Percentiles rank a stretch among this genome's conserved stretches.
These are phyloP conservation scores for Trichosporon sp. DNA, from an alignment of 1,284 basidiomycete genomes.

Conservation along the genomic window DNA sequence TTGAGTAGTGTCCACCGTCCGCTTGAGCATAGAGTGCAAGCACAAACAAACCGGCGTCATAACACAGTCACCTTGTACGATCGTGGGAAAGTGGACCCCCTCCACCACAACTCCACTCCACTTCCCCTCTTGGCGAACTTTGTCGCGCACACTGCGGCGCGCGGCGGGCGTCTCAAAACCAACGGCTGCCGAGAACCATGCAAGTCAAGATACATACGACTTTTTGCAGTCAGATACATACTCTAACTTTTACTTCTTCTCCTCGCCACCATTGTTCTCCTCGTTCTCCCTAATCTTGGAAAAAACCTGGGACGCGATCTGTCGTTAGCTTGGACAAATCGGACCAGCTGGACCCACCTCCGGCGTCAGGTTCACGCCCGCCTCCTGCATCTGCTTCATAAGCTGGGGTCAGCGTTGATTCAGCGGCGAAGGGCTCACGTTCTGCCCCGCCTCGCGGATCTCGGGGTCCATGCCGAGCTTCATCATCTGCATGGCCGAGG, in stretches of 20 bases:
- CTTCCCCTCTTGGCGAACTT: no score
- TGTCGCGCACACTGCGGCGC: no score
- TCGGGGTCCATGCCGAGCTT: slow-evolving; percentile 40
- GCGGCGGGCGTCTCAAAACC: no score
- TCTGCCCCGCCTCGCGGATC: slow-evolving; percentile 32
- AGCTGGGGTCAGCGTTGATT: slow-evolving; percentile 19
- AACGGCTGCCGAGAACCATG: no score
- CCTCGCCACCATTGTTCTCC: slow-evolving; percentile 1
- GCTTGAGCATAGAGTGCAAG: no score
- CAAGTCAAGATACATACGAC: not conserved
- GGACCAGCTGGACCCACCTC: slow-evolving; percentile 19
- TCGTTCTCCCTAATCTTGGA: slow-evolving; percentile 13
- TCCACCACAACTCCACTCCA: not conserved
- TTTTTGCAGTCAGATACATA: not conserved
- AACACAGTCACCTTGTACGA: not conserved
- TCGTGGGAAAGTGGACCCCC: not conserved
- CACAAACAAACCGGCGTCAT: not conserved
- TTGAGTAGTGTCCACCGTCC: no score
- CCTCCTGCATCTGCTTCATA: slow-evolving; percentile 35
- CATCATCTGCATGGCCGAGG: slow-evolving; percentile 33
- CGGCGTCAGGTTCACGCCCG: slow-evolving; percentile 35
- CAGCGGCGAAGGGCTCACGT: slow-evolving; percentile 22
- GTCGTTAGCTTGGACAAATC: not conserved
- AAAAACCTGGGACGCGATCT: slow-evolving; percentile 20
- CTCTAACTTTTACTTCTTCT: slow-evolving; percentile 9